Evolutionary conservation across 2,329 filamentous ascomycete genomes (phyloP).

Genomic region (Lecanicillium sp.): DNA sequence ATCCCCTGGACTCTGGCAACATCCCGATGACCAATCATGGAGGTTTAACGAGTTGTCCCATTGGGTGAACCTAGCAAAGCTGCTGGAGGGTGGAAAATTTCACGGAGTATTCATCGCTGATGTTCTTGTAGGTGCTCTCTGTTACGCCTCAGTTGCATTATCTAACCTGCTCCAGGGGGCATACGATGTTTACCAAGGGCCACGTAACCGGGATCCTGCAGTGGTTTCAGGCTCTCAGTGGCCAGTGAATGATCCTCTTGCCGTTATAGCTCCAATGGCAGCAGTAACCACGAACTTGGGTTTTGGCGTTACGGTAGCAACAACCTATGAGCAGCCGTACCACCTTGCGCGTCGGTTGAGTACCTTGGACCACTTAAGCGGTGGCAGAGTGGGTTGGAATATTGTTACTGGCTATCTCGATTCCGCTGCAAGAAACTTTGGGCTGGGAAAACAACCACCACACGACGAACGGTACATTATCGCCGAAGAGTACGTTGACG

Average conservation of each 20-base stretch:
- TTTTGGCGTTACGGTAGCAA: slow-evolving; percentile 60
- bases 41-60: slow-evolving; percentile 52
- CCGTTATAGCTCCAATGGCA: slow-evolving; percentile 56
- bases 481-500: slow-evolving; percentile 51
- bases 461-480: slow-evolving; percentile 45
- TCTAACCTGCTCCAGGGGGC: slow-evolving; percentile 31
- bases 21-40: slow-evolving; percentile 54
- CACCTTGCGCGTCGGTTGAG: slow-evolving; percentile 56
- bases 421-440: slow-evolving; percentile 56
- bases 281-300: slow-evolving; percentile 58
- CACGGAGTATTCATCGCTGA: slow-evolving; percentile 62
- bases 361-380: slow-evolving; percentile 58
- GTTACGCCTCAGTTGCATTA: not conserved
- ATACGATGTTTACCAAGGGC: slow-evolving; percentile 62
- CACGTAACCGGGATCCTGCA: slow-evolving; percentile 40
- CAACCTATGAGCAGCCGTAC: slow-evolving; percentile 63
- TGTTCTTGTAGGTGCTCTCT: slow-evolving; percentile 27
- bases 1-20: slow-evolving; percentile 43
- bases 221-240: slow-evolving; percentile 57
- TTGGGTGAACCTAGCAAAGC: slow-evolving; percentile 48
- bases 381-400: slow-evolving; percentile 42
- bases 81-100: slow-evolving; percentile 41
- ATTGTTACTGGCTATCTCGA: slow-evolving; percentile 63
- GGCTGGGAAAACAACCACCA: slow-evolving; percentile 42
- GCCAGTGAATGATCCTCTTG: slow-evolving; percentile 61